These are phyloP conservation scores for Thielaviopsis musarum DNA, from an alignment of 2,329 filamentous ascomycete genomes.

Conservation along the genomic window DNA sequence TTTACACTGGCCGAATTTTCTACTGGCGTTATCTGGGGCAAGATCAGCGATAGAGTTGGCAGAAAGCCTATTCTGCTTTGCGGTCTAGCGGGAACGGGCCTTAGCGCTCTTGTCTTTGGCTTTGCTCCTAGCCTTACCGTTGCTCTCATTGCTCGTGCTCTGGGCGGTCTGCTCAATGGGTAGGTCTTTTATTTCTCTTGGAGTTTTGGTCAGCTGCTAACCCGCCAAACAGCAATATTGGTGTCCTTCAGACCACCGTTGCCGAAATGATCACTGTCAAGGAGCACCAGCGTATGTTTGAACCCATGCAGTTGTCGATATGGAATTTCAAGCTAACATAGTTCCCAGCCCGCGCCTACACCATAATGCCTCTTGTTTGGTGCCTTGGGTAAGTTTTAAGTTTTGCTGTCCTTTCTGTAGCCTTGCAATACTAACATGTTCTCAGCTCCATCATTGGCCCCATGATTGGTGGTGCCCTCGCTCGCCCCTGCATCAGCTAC, in stretches of 20 bases:
- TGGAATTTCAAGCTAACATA: conserved; percentile 16
- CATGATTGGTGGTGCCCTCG: conserved; percentile 76
- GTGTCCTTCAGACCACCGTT: conserved; percentile 86
- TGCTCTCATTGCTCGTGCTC: conserved; percentile 70
- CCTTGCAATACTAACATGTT: neutral
- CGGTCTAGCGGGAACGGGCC: conserved; percentile 75
- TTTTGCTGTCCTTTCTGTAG: neutral
- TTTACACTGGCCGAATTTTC: conserved; percentile 94
- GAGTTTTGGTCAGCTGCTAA: conserved; percentile 18
- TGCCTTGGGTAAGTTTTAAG: conserved; percentile 57
- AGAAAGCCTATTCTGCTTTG: conserved; percentile 83
- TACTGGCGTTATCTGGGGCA: conserved; percentile 83
- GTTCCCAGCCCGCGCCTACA: conserved; percentile 67
- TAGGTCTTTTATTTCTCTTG: conserved; percentile 25
- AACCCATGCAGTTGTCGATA: neutral
- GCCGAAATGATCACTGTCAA: conserved; percentile 86
- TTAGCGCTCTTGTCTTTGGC: conserved; percentile 87
- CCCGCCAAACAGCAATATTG: conserved; percentile 49
- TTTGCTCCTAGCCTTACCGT: conserved; percentile 70
- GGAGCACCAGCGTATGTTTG: conserved; percentile 65
- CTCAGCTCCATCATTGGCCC: conserved; percentile 75
- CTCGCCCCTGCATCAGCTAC: conserved; percentile 70
- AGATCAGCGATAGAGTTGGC: conserved; percentile 78
- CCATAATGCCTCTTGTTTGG: conserved; percentile 97
- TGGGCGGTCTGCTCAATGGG: conserved; percentile 88